phyloP scores from a whole-genome alignment of 495 filamentous ascomycete genomes.

The Staphylotrichum tortipilum region DNA sequence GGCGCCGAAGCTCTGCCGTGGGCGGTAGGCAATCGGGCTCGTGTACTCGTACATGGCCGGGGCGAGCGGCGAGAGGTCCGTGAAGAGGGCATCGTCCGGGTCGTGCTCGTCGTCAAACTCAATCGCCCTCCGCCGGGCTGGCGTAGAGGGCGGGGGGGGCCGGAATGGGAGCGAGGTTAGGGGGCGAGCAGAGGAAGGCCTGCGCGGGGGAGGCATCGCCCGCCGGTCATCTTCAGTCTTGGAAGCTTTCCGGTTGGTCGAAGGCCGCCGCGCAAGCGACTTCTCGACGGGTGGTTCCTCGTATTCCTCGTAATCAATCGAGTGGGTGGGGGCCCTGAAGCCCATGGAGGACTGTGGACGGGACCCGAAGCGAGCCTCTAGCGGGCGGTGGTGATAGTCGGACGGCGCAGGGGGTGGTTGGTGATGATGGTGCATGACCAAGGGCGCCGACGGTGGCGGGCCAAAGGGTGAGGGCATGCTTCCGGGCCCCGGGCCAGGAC shows the following conservation, averaged over 20 bases:
- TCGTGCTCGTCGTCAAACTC: slow-evolving; percentile 31
- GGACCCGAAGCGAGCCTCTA: slow-evolving; percentile 30
- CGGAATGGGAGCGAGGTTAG: slow-evolving; percentile 24
- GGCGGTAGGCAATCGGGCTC: slow-evolving; percentile 8
- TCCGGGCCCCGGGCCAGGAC: slow-evolving; percentile 3
- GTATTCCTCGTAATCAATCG: slow-evolving; percentile 26
- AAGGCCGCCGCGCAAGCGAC: slow-evolving; percentile 29
- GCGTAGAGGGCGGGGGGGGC: slow-evolving; percentile 26
- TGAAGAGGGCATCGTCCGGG: slow-evolving; percentile 24
- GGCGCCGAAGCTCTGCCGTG: slow-evolving; percentile 16
- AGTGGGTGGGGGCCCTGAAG: slow-evolving; percentile 24
- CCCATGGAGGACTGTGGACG: slow-evolving; percentile 39
- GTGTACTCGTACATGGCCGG: slow-evolving; percentile 13
- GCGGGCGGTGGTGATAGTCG: slow-evolving; percentile 25
- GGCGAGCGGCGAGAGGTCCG: slow-evolving; percentile 22
- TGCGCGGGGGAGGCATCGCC: slow-evolving; percentile 31
- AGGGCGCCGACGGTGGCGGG: slow-evolving; percentile 9
- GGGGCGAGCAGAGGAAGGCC: slow-evolving; percentile 37
- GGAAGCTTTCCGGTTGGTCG: slow-evolving; percentile 28
- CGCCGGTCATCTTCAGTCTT: slow-evolving; percentile 30
- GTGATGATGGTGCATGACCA: slow-evolving; percentile 12
- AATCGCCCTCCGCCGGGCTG: slow-evolving; percentile 26
- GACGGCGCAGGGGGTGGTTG: slow-evolving; percentile 16
- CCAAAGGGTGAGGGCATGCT: slow-evolving; percentile 5
- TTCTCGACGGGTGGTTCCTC: slow-evolving; percentile 18